phyloP scores from a whole-genome alignment of 2,329 filamentous ascomycete species.

The Epichloe brachyelytri region DNA sequence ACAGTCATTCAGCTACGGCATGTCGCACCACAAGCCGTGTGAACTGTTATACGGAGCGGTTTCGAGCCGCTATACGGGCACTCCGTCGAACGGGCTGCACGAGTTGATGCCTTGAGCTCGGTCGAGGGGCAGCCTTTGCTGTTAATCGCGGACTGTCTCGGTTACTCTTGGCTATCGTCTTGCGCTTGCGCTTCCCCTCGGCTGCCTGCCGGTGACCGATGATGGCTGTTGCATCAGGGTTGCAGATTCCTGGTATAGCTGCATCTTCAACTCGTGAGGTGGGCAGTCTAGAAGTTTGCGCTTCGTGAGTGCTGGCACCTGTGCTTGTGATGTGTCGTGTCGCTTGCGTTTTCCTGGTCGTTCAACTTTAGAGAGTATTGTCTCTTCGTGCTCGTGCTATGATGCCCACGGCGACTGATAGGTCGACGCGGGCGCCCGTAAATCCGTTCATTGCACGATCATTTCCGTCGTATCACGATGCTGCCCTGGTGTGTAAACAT shows the following conservation, averaged over 20 bases:
- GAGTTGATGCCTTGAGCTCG: not conserved
- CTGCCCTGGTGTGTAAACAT: too few relatives aligned
- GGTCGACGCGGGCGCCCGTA: too few relatives aligned
- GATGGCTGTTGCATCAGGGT: too few relatives aligned
- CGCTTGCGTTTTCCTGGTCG: not conserved
- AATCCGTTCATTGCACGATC: too few relatives aligned
- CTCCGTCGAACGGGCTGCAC: not conserved
- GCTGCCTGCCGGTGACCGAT: too few relatives aligned
- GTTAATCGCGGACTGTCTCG: not conserved
- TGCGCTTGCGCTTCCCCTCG: not conserved
- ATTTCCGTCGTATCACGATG: too few relatives aligned
- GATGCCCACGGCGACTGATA: too few relatives aligned
- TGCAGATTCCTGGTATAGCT: too few relatives aligned
- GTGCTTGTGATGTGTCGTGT: not conserved
- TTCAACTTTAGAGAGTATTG: not conserved
- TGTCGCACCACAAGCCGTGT: not conserved
- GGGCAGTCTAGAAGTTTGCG: too few relatives aligned
- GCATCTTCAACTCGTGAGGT: too few relatives aligned
- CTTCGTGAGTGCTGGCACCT: not conserved
- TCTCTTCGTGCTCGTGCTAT: not conserved
- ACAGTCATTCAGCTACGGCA: not conserved
- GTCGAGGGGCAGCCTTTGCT: not conserved
- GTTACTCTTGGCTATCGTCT: not conserved
- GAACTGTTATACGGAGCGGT: not conserved
- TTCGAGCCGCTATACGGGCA: not conserved